Conservation (phyloP, 2,329 filamentous ascomycete species). For the Fusarium falciforme region DNA sequence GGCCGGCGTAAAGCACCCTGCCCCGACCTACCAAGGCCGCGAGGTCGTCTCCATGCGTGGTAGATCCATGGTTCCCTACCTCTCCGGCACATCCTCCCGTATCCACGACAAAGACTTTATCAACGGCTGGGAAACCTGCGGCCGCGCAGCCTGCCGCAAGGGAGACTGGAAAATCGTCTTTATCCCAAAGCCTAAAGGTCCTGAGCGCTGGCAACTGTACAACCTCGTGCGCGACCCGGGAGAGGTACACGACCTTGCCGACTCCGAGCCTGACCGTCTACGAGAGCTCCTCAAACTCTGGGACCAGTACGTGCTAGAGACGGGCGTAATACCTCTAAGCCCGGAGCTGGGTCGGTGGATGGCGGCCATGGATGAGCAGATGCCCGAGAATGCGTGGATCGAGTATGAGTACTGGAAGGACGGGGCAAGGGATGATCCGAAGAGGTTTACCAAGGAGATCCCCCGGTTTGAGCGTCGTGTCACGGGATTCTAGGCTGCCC, state of each 20-base stretch:
- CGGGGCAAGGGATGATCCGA: constrained; percentile 55
- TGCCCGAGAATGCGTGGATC: constrained; percentile 74
- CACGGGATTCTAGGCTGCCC: constrained; percentile 7
- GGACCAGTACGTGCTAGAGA: constrained; percentile 62
- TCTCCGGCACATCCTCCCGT: constrained; percentile 51
- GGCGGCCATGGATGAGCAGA: constrained; percentile 71
- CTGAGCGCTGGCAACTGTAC: constrained; percentile 69
- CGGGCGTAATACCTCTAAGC: constrained; percentile 27
- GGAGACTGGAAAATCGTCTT: constrained; percentile 69
- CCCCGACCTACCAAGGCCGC: constrained; percentile 54
- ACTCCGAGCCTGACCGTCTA: constrained; percentile 55
- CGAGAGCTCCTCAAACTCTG: constrained; percentile 63
- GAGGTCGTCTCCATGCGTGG: constrained; percentile 64
- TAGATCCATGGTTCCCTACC: constrained; percentile 57
- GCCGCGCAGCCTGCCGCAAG: constrained; percentile 62
- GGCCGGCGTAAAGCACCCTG: constrained; percentile 56
- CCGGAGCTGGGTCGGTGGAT: constrained; percentile 69
- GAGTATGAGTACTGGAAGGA: constrained; percentile 72
- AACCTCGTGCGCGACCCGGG: constrained; percentile 63
- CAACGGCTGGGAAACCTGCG: constrained; percentile 66
- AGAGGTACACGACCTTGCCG: constrained; percentile 59
- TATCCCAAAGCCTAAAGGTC: constrained; percentile 60
- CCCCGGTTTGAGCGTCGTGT: constrained; percentile 32
- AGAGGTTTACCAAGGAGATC: constrained; percentile 48
- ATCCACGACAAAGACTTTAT: constrained; percentile 62